Percentiles rank a stretch among this genome's conserved stretches.
phyloP scores from a whole-genome alignment of 2,329 filamentous ascomycete species.

The Penicillium crustosum region DNA sequence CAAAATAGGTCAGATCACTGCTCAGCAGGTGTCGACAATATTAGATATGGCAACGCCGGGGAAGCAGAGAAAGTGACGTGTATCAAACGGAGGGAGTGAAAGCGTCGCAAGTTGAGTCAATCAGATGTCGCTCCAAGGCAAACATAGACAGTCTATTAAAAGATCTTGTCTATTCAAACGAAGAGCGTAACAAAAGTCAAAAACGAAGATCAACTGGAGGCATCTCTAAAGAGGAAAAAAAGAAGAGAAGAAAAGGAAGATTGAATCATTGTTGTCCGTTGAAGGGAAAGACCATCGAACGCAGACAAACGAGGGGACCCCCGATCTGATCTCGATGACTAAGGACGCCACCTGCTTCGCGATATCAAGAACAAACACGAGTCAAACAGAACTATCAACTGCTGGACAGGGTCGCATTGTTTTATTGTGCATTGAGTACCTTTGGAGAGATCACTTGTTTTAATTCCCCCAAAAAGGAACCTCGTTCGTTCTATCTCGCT shows the following conservation, averaged over 20 bases:
- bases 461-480: not conserved
- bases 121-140: slow-evolving; percentile 7
- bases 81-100: slow-evolving; percentile 7
- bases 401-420: not conserved
- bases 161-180: slow-evolving; percentile 7
- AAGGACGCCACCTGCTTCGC: slow-evolving; percentile 24
- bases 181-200: slow-evolving; percentile 2
- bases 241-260: not conserved
- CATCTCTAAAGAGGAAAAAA: slow-evolving; percentile 9
- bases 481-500: not conserved
- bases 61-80: slow-evolving; percentile 17
- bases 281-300: slow-evolving; percentile 17
- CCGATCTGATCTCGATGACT: slow-evolving; percentile 22
- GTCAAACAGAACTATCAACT: slow-evolving; percentile 14
- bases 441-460: not conserved
- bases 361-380: slow-evolving; percentile 22
- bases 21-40: slow-evolving; percentile 36
- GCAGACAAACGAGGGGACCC: slow-evolving; percentile 9
- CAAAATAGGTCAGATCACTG: slow-evolving; percentile 30
- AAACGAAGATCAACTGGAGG: not conserved
- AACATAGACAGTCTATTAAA: slow-evolving; percentile 8
- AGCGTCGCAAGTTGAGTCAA: slow-evolving; percentile 13
- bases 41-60: slow-evolving; percentile 28
- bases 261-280: slow-evolving; percentile 9
- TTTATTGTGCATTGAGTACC: slow-evolving; percentile 6